These are phyloP conservation scores for Penicillium sclerotigenum DNA, from an alignment of 2,329 filamentous ascomycete genomes.

Conservation along the genomic window DNA sequence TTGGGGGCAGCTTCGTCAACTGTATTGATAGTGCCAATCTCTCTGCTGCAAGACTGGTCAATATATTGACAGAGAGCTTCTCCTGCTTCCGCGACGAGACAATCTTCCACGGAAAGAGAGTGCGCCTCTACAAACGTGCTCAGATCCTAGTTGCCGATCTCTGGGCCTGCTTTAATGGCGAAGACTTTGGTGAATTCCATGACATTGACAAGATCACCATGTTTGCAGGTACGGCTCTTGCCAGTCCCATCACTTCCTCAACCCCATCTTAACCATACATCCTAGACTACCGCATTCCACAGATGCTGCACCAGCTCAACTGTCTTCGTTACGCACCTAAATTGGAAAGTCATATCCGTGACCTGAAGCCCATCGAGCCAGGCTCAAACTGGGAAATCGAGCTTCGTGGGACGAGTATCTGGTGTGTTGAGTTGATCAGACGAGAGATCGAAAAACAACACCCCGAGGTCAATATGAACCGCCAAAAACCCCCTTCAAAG, in stretches of 20 bases:
- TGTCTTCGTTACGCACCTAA: slow-evolving; percentile 81
- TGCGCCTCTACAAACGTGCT: slow-evolving; percentile 87
- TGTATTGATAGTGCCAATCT: slow-evolving; percentile 70
- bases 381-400: slow-evolving; percentile 82
- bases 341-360: slow-evolving; percentile 67
- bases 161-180: slow-evolving; percentile 91
- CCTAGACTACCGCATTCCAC: slow-evolving; percentile 86
- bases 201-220: slow-evolving; percentile 97
- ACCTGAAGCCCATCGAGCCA: slow-evolving; percentile 62
- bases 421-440: slow-evolving; percentile 86
- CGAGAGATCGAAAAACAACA: slow-evolving; percentile 73
- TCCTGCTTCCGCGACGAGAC: slow-evolving; percentile 81
- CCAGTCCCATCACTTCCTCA: background rate
- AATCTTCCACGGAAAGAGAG: slow-evolving; percentile 66
- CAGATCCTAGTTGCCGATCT: slow-evolving; percentile 95
- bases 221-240: slow-evolving; percentile 66
- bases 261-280: background rate
- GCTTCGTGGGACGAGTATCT: slow-evolving; percentile 87
- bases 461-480: slow-evolving; percentile 56
- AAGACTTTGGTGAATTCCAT: slow-evolving; percentile 72
- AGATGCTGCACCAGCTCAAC: slow-evolving; percentile 80
- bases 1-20: slow-evolving; percentile 68
- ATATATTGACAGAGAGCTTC: slow-evolving; percentile 78
- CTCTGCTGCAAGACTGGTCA: slow-evolving; percentile 82
- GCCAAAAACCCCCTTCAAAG: background rate